Percentiles rank a stretch among this genome's conserved stretches.
Conservation (phyloP, 352 stramenopile species). For the Phytopythium aichiense region DNA sequence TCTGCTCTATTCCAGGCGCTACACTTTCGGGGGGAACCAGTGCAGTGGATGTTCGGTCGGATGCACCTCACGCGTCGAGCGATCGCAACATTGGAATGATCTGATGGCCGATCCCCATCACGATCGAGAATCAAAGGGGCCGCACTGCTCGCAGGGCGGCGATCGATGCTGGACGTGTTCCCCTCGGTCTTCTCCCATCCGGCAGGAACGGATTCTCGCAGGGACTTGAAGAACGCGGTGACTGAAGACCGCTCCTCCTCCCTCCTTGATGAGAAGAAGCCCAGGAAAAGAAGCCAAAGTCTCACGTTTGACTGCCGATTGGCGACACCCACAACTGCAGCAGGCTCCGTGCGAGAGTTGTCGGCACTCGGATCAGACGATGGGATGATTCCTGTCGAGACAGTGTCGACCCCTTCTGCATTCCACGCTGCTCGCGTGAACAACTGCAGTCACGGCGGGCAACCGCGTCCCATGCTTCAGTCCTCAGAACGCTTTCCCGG, state of each 20-base stretch:
- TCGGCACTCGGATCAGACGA: not conserved
- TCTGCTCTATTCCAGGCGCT: not conserved
- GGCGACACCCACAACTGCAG: too few species aligned
- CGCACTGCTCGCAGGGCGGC: not conserved
- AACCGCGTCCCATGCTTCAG: not conserved
- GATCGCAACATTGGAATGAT: not conserved
- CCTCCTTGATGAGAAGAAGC: not conserved
- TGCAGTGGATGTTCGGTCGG: too few species aligned
- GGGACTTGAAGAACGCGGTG: conserved; percentile 5
- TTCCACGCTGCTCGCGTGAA: not conserved
- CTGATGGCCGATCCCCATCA: not conserved
- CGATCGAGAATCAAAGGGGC: not conserved
- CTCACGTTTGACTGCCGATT: not conserved
- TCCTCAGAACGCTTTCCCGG: not conserved
- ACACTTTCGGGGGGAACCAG: not conserved
- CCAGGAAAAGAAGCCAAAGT: not conserved
- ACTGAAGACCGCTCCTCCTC: not conserved
- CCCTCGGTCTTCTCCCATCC: too few species aligned
- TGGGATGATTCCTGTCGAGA: not conserved
- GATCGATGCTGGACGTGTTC: not conserved
- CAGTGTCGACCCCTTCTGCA: not conserved
- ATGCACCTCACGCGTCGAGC: conserved; percentile 1
- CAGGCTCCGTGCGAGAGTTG: not conserved
- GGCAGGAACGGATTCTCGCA: not conserved
- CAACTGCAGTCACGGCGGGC: not conserved